Base-by-base conservation (phyloP, 768 basidiomycete genomes). In the Basidioascus undulatus region DNA sequence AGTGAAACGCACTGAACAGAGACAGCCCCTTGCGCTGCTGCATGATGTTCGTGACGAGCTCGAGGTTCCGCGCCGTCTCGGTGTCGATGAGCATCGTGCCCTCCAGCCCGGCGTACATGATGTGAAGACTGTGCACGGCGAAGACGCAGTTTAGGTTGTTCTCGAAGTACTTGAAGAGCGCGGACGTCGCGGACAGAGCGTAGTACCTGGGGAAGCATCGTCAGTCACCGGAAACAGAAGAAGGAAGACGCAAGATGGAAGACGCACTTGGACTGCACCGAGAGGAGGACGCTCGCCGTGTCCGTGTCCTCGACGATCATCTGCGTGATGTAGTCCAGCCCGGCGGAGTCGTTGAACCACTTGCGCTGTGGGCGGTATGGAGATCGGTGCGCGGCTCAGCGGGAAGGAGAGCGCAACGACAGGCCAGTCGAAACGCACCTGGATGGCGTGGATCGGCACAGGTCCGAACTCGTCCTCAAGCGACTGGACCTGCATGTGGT, bases 31-130 rank as follows among this genome's bases (percentile, higher is more conserved):
- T 30, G 28, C 9, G 10, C 49, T 69, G 72, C 35, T 60, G 61
- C 5, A 70, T 54, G 51, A 72, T 66, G 53, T 87, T 96, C 8
- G 64, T 69, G 13, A 89, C 76, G 2, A 98, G 64, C 53, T 98
- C 92, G 6, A 98, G 66, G 54, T 89, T 86, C 32, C 69, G 69
- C 3, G 73, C 80, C 0, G 79, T 84, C 45, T 86, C 86, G 0
- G 73, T 67, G 53, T 96, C 92, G 47, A 98, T 77, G 67, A 92
- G 68, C 77, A 94, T 80, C 0, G 82, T 87, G 0, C 87, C 53
- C 20, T 54, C 50, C 23, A 52, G 43, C 3, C 46, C 36, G 1
- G 25, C 32, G 35, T 50, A 54, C 7, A 36, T 37, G 41, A 63
- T 58, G 8, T 47, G 43, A 12, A 61, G 42, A 15, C 47, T 51